These are phyloP conservation scores for Cyberlindnera saturnus DNA, from an alignment of 805 yeast species.

Conservation along the genomic window DNA sequence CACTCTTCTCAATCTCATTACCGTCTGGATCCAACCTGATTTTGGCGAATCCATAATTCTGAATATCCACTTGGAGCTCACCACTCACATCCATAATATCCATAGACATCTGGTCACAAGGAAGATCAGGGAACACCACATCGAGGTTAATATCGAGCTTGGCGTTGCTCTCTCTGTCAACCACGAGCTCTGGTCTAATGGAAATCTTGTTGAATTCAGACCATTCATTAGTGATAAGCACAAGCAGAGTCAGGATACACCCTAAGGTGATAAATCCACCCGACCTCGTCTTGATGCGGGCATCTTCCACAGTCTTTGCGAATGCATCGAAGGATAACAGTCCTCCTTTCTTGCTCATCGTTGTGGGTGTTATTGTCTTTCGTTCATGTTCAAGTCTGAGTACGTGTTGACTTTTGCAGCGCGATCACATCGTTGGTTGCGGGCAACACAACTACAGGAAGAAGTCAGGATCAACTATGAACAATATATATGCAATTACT, in stretches of 20 bases:
- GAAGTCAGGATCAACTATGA: too few relatives aligned
- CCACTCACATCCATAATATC: conserved; percentile 91
- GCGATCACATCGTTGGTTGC: too few relatives aligned
- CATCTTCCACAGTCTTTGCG: conserved; percentile 91
- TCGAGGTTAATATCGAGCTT: conserved; percentile 77
- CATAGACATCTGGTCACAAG: conserved; percentile 76
- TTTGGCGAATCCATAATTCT: conserved; percentile 65
- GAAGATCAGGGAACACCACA: conserved; percentile 74
- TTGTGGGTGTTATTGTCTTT: neutral
- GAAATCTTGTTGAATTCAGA: conserved; percentile 60
- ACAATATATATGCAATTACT: conserved; percentile 2
- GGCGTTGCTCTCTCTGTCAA: conserved; percentile 74
- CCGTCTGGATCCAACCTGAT: conserved; percentile 58
- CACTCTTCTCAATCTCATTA: conserved; percentile 33
- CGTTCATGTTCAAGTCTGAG: neutral
- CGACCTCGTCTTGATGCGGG: conserved; percentile 76
- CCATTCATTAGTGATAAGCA: conserved; percentile 72
- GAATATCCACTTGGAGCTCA: conserved; percentile 69
- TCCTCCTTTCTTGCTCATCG: conserved; percentile 21
- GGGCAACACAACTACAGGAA: too few relatives aligned
- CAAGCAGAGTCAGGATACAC: conserved; percentile 53
- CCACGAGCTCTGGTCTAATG: conserved; percentile 78
- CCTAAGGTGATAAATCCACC: conserved; percentile 85
- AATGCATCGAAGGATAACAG: conserved; percentile 76
- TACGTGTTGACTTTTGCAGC: too few relatives aligned